Conservation (phyloP, 495 filamentous ascomycete species). For the Penicillium subrubescens region DNA sequence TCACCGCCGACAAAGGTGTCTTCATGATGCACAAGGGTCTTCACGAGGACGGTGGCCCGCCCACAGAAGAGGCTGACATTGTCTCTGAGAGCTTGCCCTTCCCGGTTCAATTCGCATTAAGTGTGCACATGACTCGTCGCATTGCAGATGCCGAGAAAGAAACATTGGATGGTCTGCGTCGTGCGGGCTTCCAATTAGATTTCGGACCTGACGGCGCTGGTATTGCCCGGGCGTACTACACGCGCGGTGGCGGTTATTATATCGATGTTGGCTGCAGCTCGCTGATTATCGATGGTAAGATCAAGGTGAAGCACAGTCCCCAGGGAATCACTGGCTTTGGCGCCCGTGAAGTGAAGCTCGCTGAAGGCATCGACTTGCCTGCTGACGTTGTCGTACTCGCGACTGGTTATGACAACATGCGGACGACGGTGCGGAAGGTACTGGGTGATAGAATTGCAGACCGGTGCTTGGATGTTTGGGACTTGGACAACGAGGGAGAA, state of each 20-base stretch:
- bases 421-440: slow-evolving; percentile 58
- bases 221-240: slow-evolving; percentile 69
- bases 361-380: slow-evolving; percentile 64
- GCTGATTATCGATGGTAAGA: slow-evolving; percentile 73
- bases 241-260: slow-evolving; percentile 76
- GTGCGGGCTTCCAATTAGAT: slow-evolving; percentile 70
- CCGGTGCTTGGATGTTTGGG: slow-evolving; percentile 72
- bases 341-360: slow-evolving; percentile 56
- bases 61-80: slow-evolving; percentile 66
- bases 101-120: slow-evolving; percentile 58
- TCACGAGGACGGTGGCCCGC: slow-evolving; percentile 61
- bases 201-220: slow-evolving; percentile 64
- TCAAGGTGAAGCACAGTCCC: slow-evolving; percentile 69
- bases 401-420: slow-evolving; percentile 83
- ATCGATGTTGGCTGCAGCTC: slow-evolving; percentile 74
- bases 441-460: slow-evolving; percentile 72
- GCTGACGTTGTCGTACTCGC: slow-evolving; percentile 81
- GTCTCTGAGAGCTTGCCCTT: slow-evolving; percentile 56
- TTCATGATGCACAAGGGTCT: slow-evolving; percentile 57
- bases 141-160: slow-evolving; percentile 54
- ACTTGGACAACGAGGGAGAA: slow-evolving; percentile 71
- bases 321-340: slow-evolving; percentile 61
- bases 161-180: slow-evolving; percentile 59
- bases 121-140: slow-evolving; percentile 51
- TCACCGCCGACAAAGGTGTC: slow-evolving; percentile 61